A percentile compares a stretch with the other conserved stretches of the same genome.
Conservation (phyloP, 805 yeast species). For the Candida gorgasii region DNA sequence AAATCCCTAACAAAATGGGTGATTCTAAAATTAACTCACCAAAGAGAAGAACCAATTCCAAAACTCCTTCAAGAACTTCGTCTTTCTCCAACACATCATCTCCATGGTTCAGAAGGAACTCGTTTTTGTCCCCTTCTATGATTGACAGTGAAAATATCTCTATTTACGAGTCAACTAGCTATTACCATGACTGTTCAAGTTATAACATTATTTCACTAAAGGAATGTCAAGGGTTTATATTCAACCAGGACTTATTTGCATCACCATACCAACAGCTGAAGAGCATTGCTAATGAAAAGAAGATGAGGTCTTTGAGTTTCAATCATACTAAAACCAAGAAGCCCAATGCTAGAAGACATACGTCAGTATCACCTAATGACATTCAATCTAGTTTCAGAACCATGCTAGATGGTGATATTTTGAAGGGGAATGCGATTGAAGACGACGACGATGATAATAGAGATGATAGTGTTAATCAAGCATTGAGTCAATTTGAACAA, state of each 20-base stretch:
- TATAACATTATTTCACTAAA: slow-evolving; percentile 46
- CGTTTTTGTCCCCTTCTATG: slow-evolving; percentile 60
- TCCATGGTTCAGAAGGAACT: slow-evolving; percentile 56
- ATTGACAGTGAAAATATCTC: slow-evolving; percentile 54
- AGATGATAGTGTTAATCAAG: slow-evolving; percentile 10
- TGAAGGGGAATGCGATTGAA: slow-evolving; percentile 19
- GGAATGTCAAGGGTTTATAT: slow-evolving; percentile 72
- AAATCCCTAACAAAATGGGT: too few species aligned
- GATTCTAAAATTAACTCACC: slow-evolving; percentile 9
- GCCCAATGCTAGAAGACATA: slow-evolving; percentile 12
- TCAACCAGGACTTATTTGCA: slow-evolving; percentile 79
- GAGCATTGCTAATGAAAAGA: slow-evolving; percentile 35
- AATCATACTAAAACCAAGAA: slow-evolving; percentile 16
- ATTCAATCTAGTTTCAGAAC: slow-evolving; percentile 7
- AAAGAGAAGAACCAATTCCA: slow-evolving; percentile 10
- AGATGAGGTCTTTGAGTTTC: slow-evolving; percentile 25
- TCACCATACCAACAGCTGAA: slow-evolving; percentile 63
- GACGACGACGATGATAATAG: slow-evolving; percentile 16
- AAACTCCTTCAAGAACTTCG: slow-evolving; percentile 12
- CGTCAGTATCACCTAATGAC: slow-evolving; percentile 11
- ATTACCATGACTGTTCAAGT: slow-evolving; percentile 27
- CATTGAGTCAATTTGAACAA: slow-evolving; percentile 13
- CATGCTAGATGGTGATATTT: slow-evolving; percentile 3
- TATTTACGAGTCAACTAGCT: slow-evolving; percentile 49
- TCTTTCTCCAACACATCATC: slow-evolving; percentile 43